Evolutionary conservation across 2,329 filamentous ascomycete species (phyloP).

Genomic region (Phaeomoniella chlamydospora): DNA sequence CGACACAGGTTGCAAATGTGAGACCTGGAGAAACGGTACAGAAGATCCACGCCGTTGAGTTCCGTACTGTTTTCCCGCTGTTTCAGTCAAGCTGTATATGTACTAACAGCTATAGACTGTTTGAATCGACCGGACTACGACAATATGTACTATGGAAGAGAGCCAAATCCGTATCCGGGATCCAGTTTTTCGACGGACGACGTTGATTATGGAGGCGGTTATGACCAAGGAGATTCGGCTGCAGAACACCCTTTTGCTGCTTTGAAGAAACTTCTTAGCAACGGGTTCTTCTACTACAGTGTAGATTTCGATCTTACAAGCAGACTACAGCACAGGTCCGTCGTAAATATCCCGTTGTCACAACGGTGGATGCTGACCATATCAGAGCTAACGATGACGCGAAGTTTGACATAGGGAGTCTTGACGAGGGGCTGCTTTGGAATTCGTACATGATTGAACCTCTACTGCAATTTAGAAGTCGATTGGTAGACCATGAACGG

Average conservation of each 20-base stretch:
- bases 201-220: constrained; percentile 31
- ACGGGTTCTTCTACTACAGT: constrained; percentile 95
- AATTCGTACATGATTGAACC: constrained; percentile 98
- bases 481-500: constrained; percentile 61
- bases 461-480: constrained; percentile 74
- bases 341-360: too few species aligned
- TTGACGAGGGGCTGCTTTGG: constrained; percentile 89
- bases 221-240: constrained; percentile 52
- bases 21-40: constrained; percentile 81
- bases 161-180: constrained; percentile 37
- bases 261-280: constrained; percentile 78
- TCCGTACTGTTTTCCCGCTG: constrained; percentile 33
- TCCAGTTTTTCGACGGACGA: constrained; percentile 40
- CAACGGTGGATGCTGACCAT: too few species aligned
- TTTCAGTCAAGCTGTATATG: neutral
- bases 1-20: constrained; percentile 64
- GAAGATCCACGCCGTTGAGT: constrained; percentile 74
- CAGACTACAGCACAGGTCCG: constrained; percentile 71
- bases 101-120: constrained; percentile 46
- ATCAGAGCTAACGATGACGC: constrained; percentile 58
- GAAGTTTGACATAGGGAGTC: constrained; percentile 78
- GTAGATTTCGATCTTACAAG: constrained; percentile 97
- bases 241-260: constrained; percentile 82
- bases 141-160: constrained; percentile 40
- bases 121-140: constrained; percentile 79